phyloP scores from a whole-genome alignment of 108 stramenopile species.

The Mayamaea pseudoterrestris region DNA sequence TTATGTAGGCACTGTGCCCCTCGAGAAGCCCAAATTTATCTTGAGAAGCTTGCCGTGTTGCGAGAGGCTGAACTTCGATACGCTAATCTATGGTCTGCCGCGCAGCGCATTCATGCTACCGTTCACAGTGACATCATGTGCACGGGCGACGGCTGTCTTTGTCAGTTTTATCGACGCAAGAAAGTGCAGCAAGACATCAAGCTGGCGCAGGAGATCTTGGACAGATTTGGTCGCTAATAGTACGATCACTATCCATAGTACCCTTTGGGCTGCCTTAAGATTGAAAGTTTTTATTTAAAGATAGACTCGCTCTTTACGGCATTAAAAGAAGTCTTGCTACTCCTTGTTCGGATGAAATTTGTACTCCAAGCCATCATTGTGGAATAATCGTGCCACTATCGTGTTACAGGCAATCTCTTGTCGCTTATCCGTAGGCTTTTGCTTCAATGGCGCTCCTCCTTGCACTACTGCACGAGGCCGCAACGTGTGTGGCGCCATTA shows the following conservation, averaged over 20 bases:
- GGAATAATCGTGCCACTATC: slow-evolving; percentile 40
- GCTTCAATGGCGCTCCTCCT: neutral
- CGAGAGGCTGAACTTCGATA: slow-evolving; percentile 81
- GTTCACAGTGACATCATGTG: slow-evolving; percentile 96
- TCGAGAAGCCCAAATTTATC: slow-evolving; percentile 84
- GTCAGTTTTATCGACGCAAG: slow-evolving; percentile 96
- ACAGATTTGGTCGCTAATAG: slow-evolving; percentile 81
- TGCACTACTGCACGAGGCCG: slow-evolving; percentile 13
- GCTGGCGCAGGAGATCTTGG: slow-evolving; percentile 80
- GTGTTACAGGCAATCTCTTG: slow-evolving; percentile 43
- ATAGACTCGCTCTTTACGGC: neutral
- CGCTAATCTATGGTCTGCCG: slow-evolving; percentile 85
- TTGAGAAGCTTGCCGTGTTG: slow-evolving; percentile 72
- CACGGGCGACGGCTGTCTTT: slow-evolving; percentile 95
- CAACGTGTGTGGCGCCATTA: slow-evolving; percentile 45
- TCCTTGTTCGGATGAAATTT: neutral
- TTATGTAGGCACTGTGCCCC: slow-evolving; percentile 87
- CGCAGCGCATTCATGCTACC: slow-evolving; percentile 97
- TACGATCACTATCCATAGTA: neutral
- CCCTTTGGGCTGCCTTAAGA: neutral
- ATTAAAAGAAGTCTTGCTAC: neutral
- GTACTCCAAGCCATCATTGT: slow-evolving; percentile 8
- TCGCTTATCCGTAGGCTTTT: neutral
- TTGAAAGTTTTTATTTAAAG: neutral
- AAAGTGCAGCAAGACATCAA: slow-evolving; percentile 95